Evolutionary conservation across 2,329 filamentous ascomycete genomes (phyloP), one percentile per base, ranked within the genome.

Genomic region (Orbilia brochopaga): DNA sequence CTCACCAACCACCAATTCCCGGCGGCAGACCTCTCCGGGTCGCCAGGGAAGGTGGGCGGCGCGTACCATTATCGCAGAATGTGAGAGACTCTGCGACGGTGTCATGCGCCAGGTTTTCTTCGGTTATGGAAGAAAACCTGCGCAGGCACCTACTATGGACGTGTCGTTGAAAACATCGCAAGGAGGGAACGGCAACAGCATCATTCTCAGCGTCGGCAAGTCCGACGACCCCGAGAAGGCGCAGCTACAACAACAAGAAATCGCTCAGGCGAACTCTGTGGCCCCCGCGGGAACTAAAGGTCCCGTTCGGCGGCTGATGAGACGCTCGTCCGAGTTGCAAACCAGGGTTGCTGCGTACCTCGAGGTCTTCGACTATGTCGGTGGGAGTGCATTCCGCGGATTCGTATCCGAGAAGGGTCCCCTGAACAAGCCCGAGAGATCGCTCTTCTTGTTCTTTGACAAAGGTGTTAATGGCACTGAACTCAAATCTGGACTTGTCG

Each of bases 61-160:
- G 90, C 87, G 90, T 83, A 88, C 88, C 84, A 96, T 96, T 86
- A 92, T 90, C 90, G 92, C 90, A 92, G 92, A 96, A 91, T 96
- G 92, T 96, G 92, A 96, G 92, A 97, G 92, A 86, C 93, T 96
- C 89, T 96, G 96, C 87, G 96, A 92, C 84, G 91, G 93, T 89
- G 89, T 88, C 86, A 90, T 96, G 88, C 90, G 87, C 83, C 84
- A 88, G 84, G 89, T 90, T 84, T 96, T 97, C 87, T 90, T 89
- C 85, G 92, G 91, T 96, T 72, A 72, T 72, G 63, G 61, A 56
- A 73, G 69, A 42, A 73, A 67, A 61, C 60, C 51, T 72, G 67
- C 67, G 67, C 67, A 72, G 60, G 27, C 67, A 72, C 52, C 67
- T 72, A 51, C 60, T 61, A 72, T 72, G 67, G 67, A 72, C 67